A percentile compares a stretch with the other conserved stretches of the same genome.
phyloP scores from a whole-genome alignment of 2,329 filamentous ascomycete species.

The Chaetomiaceae sp. region DNA sequence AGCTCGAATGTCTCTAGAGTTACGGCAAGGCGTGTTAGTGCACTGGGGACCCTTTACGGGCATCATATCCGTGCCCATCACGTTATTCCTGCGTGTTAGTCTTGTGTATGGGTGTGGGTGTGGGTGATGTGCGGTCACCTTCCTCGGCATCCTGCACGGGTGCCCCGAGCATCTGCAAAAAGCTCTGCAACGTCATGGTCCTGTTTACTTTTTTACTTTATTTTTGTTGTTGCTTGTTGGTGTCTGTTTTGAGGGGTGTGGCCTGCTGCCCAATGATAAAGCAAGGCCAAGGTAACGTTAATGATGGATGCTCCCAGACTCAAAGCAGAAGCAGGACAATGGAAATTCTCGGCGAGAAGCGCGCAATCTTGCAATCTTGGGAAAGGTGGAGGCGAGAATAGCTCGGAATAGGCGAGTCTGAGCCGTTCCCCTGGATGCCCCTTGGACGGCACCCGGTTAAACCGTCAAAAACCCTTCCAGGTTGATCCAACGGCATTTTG shows the following conservation, averaged over 20 bases:
- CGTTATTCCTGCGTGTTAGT: background rate
- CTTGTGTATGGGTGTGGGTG: too few relatives aligned
- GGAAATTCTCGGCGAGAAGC: background rate
- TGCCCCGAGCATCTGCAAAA: conserved; percentile 21
- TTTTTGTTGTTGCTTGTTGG: background rate
- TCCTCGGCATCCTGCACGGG: conserved; percentile 22
- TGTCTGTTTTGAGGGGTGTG: background rate
- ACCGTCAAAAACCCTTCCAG: too few relatives aligned
- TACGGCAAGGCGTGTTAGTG: conserved; percentile 8
- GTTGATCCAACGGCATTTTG: too few relatives aligned
- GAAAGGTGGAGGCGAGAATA: conserved; percentile 1
- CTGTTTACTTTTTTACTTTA: background rate
- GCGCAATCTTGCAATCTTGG: conserved; percentile 3
- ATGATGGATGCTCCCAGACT: background rate
- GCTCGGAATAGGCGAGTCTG: background rate
- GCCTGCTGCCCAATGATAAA: background rate
- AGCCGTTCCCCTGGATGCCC: too few relatives aligned
- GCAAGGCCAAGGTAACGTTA: too few relatives aligned
- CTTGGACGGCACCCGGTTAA: background rate
- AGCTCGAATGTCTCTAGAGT: conserved; percentile 71
- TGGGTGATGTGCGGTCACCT: conserved; percentile 16
- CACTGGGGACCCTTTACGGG: too few relatives aligned
- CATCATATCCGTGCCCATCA: too few relatives aligned
- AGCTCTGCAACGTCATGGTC: conserved; percentile 16
- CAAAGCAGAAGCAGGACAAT: too few relatives aligned